Evolutionary conservation across 2,329 filamentous ascomycete genomes (phyloP), one percentile per base, ranked within the genome.

Genomic region (Ceratocystis lukuohia): DNA sequence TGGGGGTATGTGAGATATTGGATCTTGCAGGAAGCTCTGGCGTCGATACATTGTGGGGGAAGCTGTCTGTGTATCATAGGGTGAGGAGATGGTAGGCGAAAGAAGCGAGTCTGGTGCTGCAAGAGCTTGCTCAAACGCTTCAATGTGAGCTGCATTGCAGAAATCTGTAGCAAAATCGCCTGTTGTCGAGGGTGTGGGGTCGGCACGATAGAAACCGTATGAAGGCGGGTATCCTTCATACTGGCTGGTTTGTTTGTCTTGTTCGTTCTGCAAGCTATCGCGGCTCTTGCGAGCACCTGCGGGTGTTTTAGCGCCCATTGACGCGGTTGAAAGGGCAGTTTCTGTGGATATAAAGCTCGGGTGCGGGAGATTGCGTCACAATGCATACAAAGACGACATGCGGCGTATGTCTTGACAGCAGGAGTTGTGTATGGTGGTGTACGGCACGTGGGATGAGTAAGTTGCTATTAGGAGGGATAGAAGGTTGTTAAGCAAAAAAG

Each of bases 121-220:
- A 67, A 96, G 82, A 6, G 93, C 93, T 68, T 83, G 84, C 68
- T 88, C 86, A 74, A 97, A 97, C 65, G 88, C 86, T 46, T 83
- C 80, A 41, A 96, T 79, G 72, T 96, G 88, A 68, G 84, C 84
- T 50, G 86, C 79, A 57, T 82, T 76, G 71, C 95, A 80, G 74
- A 96, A 96, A 66, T 94, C 85, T 72, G 82, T 81, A 74, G 92
- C 83, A 75, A 81, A 84, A 75, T 96, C 91, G n/a, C 91, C 92
- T 22, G 96, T 81, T 46, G 77, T 78, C 17, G 80, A 80, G 68
- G 82, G 79, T 74, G 94, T 88, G 76, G 88, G 91, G 59, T 82
- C 83, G 70, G 86, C 80, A 50, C 78, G 73, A 4, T 81, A 79
- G 72, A 85, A 86, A 70, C 85, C 86, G 70, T 85, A 84, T 48